Conservation (phyloP, 495 filamentous ascomycete genomes). For the Aspergillus affinis region DNA sequence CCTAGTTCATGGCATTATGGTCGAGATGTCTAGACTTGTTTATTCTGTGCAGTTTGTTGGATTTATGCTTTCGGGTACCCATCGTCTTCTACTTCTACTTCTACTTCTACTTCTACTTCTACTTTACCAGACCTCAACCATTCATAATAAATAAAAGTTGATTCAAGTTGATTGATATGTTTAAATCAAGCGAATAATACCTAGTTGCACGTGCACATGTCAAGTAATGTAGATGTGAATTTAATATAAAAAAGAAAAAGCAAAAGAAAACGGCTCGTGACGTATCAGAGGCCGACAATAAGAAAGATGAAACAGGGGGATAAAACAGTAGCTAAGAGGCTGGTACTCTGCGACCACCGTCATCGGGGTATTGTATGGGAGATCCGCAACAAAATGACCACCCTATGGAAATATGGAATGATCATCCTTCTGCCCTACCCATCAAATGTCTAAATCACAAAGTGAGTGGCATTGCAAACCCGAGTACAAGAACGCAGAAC, state of each 20-base stretch:
- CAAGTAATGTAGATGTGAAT: not conserved
- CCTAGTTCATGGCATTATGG: too few species aligned
- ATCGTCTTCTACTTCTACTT: too few species aligned
- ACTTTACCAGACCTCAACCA: too few species aligned
- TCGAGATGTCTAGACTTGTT: too few species aligned
- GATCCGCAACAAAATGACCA: not conserved
- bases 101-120: too few species aligned
- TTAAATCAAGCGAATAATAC: not conserved
- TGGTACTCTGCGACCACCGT: not conserved
- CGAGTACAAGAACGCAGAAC: conserved; percentile 7
- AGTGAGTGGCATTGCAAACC: conserved; percentile 2
- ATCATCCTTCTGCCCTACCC: not conserved
- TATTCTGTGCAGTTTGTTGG: too few species aligned
- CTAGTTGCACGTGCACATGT: too few species aligned
- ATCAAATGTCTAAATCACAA: conserved; percentile 13
- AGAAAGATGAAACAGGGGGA: not conserved
- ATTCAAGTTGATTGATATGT: not conserved
- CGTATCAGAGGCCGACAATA: not conserved
- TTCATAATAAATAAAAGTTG: not conserved
- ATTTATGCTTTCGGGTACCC: too few species aligned
- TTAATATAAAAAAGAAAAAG: not conserved
- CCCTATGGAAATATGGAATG: not conserved
- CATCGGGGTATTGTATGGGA: not conserved
- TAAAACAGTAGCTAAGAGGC: not conserved
- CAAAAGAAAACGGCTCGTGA: not conserved